phyloP scores from a whole-genome alignment of 208 protist species.

The Acanthamoeba lenticulata region DNA sequence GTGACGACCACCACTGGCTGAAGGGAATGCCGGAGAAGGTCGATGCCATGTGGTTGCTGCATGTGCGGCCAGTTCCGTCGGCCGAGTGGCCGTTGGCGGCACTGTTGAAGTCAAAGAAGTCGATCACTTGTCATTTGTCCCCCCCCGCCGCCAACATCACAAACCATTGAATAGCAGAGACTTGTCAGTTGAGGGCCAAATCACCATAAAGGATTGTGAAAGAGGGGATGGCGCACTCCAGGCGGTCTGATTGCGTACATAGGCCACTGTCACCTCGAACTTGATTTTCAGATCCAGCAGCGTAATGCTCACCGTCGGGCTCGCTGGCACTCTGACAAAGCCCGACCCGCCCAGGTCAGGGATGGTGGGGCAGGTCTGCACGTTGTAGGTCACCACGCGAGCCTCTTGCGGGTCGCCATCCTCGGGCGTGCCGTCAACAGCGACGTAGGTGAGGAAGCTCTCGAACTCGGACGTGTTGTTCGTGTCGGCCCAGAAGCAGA shows the following conservation, averaged over 20 bases:
- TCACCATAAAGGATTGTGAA: not conserved
- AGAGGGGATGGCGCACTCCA: not conserved
- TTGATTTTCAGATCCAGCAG: not conserved
- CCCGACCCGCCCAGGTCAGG: not conserved
- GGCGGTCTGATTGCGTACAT: constrained; percentile 9
- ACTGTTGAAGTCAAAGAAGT: constrained; percentile 53
- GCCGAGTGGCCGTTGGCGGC: not conserved
- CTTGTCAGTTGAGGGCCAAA: no score
- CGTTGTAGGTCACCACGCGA: constrained; percentile 8
- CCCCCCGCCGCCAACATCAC: no score
- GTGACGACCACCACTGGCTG: not conserved
- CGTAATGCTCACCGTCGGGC: not conserved
- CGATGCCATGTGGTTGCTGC: not conserved
- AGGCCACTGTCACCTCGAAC: constrained; percentile 25
- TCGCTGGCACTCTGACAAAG: not conserved
- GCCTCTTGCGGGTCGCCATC: not conserved
- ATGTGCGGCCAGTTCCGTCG: constrained; percentile 22
- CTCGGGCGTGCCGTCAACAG: not conserved
- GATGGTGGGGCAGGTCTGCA: not conserved
- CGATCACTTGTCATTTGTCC: not conserved
- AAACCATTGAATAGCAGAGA: no score
- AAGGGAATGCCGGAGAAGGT: not conserved
- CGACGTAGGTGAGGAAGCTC: not conserved
- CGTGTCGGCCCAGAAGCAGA: constrained; percentile 31
- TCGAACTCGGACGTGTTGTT: not conserved